These are phyloP conservation scores for Dendrobium chrysotoxum DNA, from an alignment of 106 monocot species.

Conservation along the genomic window DNA sequence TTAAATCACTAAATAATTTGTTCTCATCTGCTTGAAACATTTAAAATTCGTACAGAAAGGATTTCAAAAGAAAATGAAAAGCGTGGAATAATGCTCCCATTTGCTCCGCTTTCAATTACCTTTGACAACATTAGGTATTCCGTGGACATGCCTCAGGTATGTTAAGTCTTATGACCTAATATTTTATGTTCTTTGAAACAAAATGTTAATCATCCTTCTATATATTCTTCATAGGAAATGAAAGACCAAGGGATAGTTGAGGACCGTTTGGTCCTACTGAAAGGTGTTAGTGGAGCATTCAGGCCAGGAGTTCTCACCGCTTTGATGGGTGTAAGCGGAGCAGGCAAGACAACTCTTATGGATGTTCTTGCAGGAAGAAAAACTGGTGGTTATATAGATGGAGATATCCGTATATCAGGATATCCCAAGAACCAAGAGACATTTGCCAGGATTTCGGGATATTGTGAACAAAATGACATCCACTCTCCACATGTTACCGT, in stretches of 20 bases:
- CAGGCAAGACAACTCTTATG: constrained; percentile 88
- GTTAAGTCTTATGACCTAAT: neutral
- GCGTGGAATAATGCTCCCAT: constrained; percentile 81
- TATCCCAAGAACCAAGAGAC: constrained; percentile 89
- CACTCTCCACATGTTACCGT: constrained; percentile 88
- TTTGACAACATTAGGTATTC: constrained; percentile 67
- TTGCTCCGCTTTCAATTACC: constrained; percentile 60
- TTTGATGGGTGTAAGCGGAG: constrained; percentile 89
- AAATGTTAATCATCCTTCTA: neutral
- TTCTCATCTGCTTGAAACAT: neutral
- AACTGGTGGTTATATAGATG: constrained; percentile 84
- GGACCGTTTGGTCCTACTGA: constrained; percentile 54
- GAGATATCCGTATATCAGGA: constrained; percentile 60
- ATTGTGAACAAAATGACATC: constrained; percentile 88
- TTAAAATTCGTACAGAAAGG: neutral
- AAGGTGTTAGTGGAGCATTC: constrained; percentile 70
- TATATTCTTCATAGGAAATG: constrained; percentile 59
- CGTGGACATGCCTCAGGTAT: constrained; percentile 74
- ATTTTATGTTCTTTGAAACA: neutral
- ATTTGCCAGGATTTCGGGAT: constrained; percentile 83
- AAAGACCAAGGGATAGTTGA: constrained; percentile 52
- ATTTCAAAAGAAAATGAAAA: constrained; percentile 9
- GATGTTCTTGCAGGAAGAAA: constrained; percentile 88
- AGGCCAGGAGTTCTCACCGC: constrained; percentile 87
- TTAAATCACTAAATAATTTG: neutral